phyloP scores from a whole-genome alignment of 148 eudicot species.

The Gaultheria prostrata region DNA sequence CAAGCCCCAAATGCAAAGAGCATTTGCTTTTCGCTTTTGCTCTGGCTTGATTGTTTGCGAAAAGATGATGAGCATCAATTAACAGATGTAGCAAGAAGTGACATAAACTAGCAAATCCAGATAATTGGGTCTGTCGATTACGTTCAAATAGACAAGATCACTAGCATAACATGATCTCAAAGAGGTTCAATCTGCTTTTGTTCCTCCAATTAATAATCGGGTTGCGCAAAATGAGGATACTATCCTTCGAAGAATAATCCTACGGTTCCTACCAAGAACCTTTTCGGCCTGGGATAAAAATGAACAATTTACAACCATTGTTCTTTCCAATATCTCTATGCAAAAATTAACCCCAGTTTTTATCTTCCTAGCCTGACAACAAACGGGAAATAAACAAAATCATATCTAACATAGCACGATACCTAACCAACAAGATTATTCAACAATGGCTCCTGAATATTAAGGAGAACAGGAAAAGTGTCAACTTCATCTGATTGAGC shows the following conservation, averaged over 20 bases:
- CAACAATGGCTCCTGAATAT: neutral
- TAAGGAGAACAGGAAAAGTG: neutral
- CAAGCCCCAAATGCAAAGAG: no score
- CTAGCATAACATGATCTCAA: neutral
- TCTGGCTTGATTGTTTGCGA: neutral
- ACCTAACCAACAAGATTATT: neutral
- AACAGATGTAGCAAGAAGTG: neutral
- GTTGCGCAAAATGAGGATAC: neutral
- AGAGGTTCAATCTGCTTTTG: neutral
- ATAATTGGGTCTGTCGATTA: neutral
- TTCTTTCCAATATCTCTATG: neutral
- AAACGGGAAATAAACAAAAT: neutral
- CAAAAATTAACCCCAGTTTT: neutral
- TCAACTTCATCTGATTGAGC: neutral
- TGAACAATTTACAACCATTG: neutral
- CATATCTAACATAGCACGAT: neutral
- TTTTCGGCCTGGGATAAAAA: neutral
- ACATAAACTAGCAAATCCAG: neutral
- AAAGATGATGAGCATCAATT: neutral
- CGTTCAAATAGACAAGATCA: neutral
- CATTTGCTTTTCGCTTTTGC: neutral
- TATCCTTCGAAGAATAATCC: neutral
- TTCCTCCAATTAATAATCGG: neutral
- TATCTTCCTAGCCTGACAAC: neutral
- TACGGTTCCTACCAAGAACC: neutral